A percentile compares a stretch with the other conserved stretches of the same genome.
phyloP scores from a whole-genome alignment of 164 flowering plant genomes.

The Chimonanthus praecox region DNA sequence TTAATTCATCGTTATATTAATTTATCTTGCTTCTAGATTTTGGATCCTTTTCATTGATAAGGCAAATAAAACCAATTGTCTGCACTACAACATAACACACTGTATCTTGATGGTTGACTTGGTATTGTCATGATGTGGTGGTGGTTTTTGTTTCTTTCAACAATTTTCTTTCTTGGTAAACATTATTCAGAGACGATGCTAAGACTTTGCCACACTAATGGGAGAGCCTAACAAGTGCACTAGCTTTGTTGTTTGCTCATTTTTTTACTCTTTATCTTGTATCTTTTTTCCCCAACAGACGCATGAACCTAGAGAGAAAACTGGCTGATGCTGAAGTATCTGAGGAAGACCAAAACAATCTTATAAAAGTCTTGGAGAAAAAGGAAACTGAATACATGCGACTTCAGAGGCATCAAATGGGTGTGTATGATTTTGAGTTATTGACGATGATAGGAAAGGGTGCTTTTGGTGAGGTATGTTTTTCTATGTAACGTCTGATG shows the following conservation, averaged over 20 bases:
- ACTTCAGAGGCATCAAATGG: slow-evolving; percentile 45
- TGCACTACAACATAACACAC: too few relatives aligned
- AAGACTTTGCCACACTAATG: not conserved
- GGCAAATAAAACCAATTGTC: too few relatives aligned
- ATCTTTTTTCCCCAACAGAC: slow-evolving; percentile 14
- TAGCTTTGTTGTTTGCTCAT: too few relatives aligned
- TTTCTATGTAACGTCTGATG: not conserved
- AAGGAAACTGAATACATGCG: slow-evolving; percentile 56
- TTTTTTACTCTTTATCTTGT: not conserved
- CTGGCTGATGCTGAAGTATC: slow-evolving; percentile 39
- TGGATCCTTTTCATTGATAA: not conserved
- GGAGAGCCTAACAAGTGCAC: too few relatives aligned
- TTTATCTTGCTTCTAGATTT: not conserved
- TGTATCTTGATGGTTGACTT: too few relatives aligned
- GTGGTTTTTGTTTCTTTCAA: not conserved
- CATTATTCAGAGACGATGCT: not conserved
- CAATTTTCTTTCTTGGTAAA: not conserved
- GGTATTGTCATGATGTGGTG: not conserved
- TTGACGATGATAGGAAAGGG: slow-evolving; percentile 47
- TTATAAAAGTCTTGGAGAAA: slow-evolving; percentile 33
- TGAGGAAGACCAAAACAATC: slow-evolving; percentile 31
- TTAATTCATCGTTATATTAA: not conserved
- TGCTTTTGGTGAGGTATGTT: slow-evolving; percentile 46
- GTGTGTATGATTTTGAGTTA: slow-evolving; percentile 46
- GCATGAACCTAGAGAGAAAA: slow-evolving; percentile 34